phyloP scores from a whole-genome alignment of 2,329 filamentous ascomycete genomes.

The Ophiosphaerella korrae region DNA sequence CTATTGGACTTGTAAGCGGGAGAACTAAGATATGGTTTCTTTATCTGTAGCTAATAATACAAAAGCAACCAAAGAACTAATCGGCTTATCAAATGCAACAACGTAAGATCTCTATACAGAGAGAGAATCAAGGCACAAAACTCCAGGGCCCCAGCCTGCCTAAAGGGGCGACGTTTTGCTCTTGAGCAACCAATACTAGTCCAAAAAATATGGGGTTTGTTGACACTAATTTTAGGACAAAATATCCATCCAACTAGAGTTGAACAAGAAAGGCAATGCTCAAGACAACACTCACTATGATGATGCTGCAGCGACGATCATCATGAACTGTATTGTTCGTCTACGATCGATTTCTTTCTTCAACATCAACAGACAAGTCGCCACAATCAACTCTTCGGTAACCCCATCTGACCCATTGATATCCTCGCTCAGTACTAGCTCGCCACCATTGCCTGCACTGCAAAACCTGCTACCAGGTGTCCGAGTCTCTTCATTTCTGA shows the following conservation, averaged over 20 bases:
- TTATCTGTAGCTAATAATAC: no score
- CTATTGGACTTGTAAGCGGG: no score
- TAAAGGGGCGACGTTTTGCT: no score
- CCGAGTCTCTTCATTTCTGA: constrained; percentile 49
- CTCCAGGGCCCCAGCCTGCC: no score
- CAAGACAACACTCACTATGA: neutral
- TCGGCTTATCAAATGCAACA: no score
- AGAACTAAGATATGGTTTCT: no score
- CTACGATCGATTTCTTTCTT: constrained; percentile 69
- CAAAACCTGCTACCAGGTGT: constrained; percentile 44
- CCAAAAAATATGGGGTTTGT: no score
- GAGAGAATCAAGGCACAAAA: no score
- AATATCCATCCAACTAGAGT: neutral
- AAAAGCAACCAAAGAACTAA: no score
- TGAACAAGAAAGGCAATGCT: neutral
- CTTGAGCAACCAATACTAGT: no score
- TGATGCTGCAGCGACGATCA: constrained; percentile 39
- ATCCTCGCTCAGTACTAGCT: constrained; percentile 53
- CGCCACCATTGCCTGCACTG: constrained; percentile 50
- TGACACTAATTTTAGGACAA: no score
- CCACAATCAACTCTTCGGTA: constrained; percentile 57
- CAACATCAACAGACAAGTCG: constrained; percentile 65
- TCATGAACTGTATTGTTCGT: constrained; percentile 57
- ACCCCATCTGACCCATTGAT: constrained; percentile 39
- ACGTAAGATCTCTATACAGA: no score